phyloP scores from a whole-genome alignment of 1,284 basidiomycete species.

The Boletus smithii region DNA sequence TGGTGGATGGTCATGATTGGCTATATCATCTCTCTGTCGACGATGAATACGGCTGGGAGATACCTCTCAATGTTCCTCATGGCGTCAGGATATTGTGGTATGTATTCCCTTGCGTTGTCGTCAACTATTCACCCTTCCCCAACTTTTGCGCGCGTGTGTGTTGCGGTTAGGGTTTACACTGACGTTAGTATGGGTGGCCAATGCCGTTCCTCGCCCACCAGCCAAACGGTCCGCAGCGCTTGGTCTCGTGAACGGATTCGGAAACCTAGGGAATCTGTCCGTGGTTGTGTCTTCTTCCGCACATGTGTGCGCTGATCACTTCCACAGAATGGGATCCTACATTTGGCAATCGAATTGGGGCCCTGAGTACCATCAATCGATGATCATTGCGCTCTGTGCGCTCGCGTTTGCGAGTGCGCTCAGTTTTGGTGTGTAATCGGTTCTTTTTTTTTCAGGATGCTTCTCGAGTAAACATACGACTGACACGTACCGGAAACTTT shows the following conservation, averaged over 20 bases:
- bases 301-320: neutral
- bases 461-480: too few relatives aligned
- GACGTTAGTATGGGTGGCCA: conserved; percentile 62
- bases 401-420: conserved; percentile 40
- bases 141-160: neutral
- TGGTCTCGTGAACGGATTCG: conserved; percentile 33
- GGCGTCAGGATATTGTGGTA: conserved; percentile 55
- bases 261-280: conserved; percentile 34
- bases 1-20: conserved; percentile 62
- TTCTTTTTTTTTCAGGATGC: too few relatives aligned
- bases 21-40: conserved; percentile 60
- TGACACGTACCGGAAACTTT: too few relatives aligned
- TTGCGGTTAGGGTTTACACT: conserved; percentile 50
- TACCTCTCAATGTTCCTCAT: conserved; percentile 69
- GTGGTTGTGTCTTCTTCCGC: conserved; percentile 25
- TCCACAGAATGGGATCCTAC: conserved; percentile 47
- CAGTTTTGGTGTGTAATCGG: conserved; percentile 35
- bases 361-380: conserved; percentile 50
- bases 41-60: conserved; percentile 50
- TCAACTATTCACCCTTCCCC: neutral
- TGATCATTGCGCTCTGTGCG: conserved; percentile 46
- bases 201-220: conserved; percentile 61
- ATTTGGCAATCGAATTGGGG: conserved; percentile 51
- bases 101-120: conserved; percentile 14
- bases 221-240: conserved; percentile 54